phyloP scores from a whole-genome alignment of 2,329 filamentous ascomycete genomes.

The Talaromyces sp. region DNA sequence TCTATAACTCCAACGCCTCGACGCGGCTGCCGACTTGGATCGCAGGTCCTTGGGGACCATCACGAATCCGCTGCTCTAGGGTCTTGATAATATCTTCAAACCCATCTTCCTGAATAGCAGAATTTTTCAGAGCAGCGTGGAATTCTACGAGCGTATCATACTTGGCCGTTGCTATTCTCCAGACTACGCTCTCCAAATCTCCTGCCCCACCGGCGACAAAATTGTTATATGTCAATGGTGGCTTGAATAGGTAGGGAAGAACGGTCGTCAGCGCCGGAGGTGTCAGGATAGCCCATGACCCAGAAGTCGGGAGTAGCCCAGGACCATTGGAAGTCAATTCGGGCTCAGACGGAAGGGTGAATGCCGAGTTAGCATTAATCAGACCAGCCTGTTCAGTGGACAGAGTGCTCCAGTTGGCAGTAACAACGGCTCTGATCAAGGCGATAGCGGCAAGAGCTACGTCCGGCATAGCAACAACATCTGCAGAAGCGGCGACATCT shows the following conservation, averaged over 20 bases:
- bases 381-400: slow-evolving; percentile 24
- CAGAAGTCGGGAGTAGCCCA: slow-evolving; percentile 38
- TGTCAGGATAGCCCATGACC: slow-evolving; percentile 49
- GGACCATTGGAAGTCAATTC: slow-evolving; percentile 29
- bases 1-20: slow-evolving; percentile 31
- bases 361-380: slow-evolving; percentile 20
- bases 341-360: slow-evolving; percentile 39
- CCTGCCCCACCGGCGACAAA: slow-evolving; percentile 54
- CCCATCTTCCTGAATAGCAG: slow-evolving; percentile 25
- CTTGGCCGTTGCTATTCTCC: slow-evolving; percentile 54
- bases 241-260: slow-evolving; percentile 54
- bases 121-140: slow-evolving; percentile 39
- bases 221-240: slow-evolving; percentile 53
- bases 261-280: slow-evolving; percentile 48
- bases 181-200: slow-evolving; percentile 54
- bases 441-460: slow-evolving; percentile 52
- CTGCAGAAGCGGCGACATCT: slow-evolving; percentile 50
- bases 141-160: slow-evolving; percentile 53
- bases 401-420: slow-evolving; percentile 49
- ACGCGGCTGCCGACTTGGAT: slow-evolving; percentile 28
- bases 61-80: slow-evolving; percentile 35
- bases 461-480: slow-evolving; percentile 54
- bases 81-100: slow-evolving; percentile 38
- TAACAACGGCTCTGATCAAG: slow-evolving; percentile 50
- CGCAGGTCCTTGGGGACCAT: slow-evolving; percentile 38